Evolutionary conservation across 106 monocot species (phyloP), one percentile per base, ranked within the genome.

Genomic region (Dioscorea alata): DNA sequence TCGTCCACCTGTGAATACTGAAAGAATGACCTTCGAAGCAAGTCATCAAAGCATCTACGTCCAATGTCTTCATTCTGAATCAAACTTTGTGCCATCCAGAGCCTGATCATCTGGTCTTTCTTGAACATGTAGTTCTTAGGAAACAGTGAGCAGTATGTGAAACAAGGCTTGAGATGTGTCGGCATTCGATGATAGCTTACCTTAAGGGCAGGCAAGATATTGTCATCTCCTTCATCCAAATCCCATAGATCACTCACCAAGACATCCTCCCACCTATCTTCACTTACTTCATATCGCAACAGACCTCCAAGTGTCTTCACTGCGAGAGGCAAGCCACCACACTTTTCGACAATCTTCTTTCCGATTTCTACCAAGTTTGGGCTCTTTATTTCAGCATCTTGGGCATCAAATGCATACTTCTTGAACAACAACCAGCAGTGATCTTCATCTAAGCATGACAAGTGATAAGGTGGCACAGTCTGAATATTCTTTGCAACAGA

Each of bases 161-260:
- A 78, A 50, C 78, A 78, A 10, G 13, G 78, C 60, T 73, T 78
- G 13, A 78, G 23, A 50, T 78, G 58, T 1, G 53, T 1, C 0
- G 78, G 72, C 12, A 78, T 13, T 17, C 48, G 22, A 3, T 67
- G 16, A 59, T 78, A 78, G 66, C 72, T 78, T 33, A 78, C 15
- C 32, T 6, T 50, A 48, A 78, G 60, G 7, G 72, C 60, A 8
- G 72, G 70, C 22, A 78, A 53, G 34, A 78, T 72, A 5, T 60
- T 12, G 12, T 33, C 22, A 22, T 25, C 17, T 6, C 32, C 65
- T 16, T 20, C 20, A 0, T 63, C 57, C 13, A 23, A 12, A 2
- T 68, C 42, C 78, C 78, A 78, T 2, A 73, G 6, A 10, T 78
- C 53, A 49, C 66, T 78, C 14, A 35, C 6, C 34, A 54, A 20